phyloP scores from a whole-genome alignment of 2,329 filamentous ascomycete species.

The Lachnellula subtilissima region DNA sequence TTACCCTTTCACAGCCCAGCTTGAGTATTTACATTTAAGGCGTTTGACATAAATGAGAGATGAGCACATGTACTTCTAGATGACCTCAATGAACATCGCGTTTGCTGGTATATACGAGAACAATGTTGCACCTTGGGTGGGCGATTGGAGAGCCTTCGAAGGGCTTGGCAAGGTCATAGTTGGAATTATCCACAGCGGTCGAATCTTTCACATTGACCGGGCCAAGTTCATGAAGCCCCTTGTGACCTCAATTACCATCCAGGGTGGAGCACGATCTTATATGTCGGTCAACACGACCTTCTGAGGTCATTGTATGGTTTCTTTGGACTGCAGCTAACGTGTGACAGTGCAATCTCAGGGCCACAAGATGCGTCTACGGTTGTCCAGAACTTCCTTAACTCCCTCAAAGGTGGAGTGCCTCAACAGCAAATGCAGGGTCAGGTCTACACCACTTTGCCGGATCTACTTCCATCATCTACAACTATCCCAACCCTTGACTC shows the following conservation, averaged over 20 bases:
- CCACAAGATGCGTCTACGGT: conserved; percentile 65
- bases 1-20: conserved; percentile 39
- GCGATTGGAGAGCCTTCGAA: neutral
- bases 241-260: neutral
- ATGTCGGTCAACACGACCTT: neutral
- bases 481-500: conserved; percentile 72
- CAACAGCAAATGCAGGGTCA: conserved; percentile 50
- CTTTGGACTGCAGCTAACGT: conserved; percentile 38
- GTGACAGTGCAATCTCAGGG: conserved; percentile 53
- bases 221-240: neutral
- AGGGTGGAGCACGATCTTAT: neutral
- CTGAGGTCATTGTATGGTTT: no score
- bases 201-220: neutral
- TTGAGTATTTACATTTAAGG: conserved; percentile 27
- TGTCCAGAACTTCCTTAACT: conserved; percentile 85
- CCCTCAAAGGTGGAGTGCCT: conserved; percentile 55
- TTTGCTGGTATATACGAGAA: neutral
- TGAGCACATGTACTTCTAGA: conserved; percentile 32
- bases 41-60: conserved; percentile 26
- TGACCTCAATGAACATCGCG: conserved; percentile 24
- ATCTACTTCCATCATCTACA: conserved; percentile 72
- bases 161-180: neutral
- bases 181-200: neutral
- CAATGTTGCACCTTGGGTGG: neutral
- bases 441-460: conserved; percentile 76